A percentile compares a stretch with the other conserved stretches of the same genome.
These are phyloP conservation scores for Tylopilus cervinicoccineus DNA, from an alignment of 768 basidiomycete genomes.

Conservation along the genomic window DNA sequence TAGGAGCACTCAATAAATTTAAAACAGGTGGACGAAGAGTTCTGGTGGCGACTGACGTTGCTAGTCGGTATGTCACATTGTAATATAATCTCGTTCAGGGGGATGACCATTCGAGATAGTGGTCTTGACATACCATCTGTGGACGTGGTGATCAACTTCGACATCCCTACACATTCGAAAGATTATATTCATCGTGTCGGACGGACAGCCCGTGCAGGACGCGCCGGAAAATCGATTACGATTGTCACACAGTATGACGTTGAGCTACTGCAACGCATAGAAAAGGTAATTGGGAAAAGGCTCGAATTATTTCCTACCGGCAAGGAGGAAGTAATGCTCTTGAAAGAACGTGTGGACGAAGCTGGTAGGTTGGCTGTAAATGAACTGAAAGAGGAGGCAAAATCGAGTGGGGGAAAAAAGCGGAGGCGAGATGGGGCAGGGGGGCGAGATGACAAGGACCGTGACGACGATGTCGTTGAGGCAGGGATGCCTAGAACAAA, in stretches of 20 bases:
- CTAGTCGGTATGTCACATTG: slow-evolving; percentile 65
- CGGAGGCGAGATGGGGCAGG: slow-evolving; percentile 45
- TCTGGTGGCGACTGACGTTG: slow-evolving; percentile 94
- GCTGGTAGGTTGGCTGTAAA: slow-evolving; percentile 73
- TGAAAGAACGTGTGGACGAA: slow-evolving; percentile 87
- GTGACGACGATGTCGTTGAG: slow-evolving; percentile 91
- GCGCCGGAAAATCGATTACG: slow-evolving; percentile 95
- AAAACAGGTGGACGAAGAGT: slow-evolving; percentile 90
- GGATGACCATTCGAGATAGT: slow-evolving; percentile 34
- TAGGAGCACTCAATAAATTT: slow-evolving; percentile 93
- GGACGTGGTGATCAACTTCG: slow-evolving; percentile 96
- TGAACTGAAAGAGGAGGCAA: slow-evolving; percentile 76
- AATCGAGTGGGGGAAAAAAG: slow-evolving; percentile 47
- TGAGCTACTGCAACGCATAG: slow-evolving; percentile 92
- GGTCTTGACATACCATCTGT: slow-evolving; percentile 96
- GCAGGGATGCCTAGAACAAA: slow-evolving; percentile 77
- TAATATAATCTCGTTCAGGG: not conserved
- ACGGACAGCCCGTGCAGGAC: slow-evolving; percentile 95
- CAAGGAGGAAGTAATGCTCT: slow-evolving; percentile 80
- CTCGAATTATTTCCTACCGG: slow-evolving; percentile 87
- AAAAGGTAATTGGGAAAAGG: slow-evolving; percentile 87
- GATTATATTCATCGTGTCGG: slow-evolving; percentile 99
- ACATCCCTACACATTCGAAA: slow-evolving; percentile 96
- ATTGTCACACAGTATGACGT: slow-evolving; percentile 98
- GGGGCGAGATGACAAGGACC: slow-evolving; percentile 72